A percentile compares a stretch with the other conserved stretches of the same genome.
phyloP scores from a whole-genome alignment of 805 yeast genomes.

The Saccharomycopsis sp. region DNA sequence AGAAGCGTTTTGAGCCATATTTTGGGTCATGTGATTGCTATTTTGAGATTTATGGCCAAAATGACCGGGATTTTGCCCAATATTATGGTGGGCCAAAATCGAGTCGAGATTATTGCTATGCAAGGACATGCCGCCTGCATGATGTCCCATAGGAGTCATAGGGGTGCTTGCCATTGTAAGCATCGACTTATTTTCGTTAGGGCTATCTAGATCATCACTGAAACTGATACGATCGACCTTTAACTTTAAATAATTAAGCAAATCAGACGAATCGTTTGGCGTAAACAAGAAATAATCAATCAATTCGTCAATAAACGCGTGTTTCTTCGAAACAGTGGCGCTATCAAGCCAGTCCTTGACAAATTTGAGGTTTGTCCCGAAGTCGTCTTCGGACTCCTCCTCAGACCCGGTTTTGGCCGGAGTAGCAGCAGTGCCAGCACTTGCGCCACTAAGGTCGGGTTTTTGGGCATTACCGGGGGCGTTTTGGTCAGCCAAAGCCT shows the following conservation, averaged over 20 bases:
- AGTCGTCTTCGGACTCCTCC: constrained; percentile 21
- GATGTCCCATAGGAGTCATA: not conserved
- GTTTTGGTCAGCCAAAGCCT: too few relatives aligned
- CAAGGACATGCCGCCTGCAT: not conserved
- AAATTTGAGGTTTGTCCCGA: not conserved
- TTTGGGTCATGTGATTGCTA: too few relatives aligned
- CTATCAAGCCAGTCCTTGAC: constrained; percentile 15
- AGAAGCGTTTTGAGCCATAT: not conserved
- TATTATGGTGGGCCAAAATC: constrained; percentile 1
- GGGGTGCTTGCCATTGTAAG: not conserved
- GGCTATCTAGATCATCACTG: constrained; percentile 20
- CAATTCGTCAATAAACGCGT: constrained; percentile 19
- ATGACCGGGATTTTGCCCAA: not conserved
- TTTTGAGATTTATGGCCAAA: not conserved
- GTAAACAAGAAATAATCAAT: constrained; percentile 19
- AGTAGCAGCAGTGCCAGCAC: constrained; percentile 1
- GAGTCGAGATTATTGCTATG: constrained; percentile 8
- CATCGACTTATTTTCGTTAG: constrained; percentile 3
- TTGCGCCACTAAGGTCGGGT: not conserved
- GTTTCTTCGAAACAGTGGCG: constrained; percentile 12
- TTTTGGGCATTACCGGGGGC: not conserved
- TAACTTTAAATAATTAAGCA: constrained; percentile 17
- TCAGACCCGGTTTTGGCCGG: constrained; percentile 8
- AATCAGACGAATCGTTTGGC: constrained; percentile 18
- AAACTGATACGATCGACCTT: constrained; percentile 20